Percentiles rank a stretch among this genome's conserved stretches.
phyloP scores from a whole-genome alignment of 2,329 filamentous ascomycete species.

The Aspergillus luchuensis region DNA sequence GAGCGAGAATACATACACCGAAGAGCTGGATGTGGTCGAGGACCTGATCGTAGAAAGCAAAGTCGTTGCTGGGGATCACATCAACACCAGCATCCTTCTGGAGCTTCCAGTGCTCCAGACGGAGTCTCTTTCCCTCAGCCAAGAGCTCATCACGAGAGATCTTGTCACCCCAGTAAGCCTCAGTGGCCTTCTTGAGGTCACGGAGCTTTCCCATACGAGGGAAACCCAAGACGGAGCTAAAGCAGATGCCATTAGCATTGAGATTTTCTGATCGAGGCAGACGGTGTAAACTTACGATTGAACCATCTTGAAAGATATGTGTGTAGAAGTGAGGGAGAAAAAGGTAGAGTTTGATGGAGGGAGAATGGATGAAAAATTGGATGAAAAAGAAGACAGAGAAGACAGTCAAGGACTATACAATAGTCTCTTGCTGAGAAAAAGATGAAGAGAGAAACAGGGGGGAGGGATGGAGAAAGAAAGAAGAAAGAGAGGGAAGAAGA shows the following conservation, averaged over 20 bases:
- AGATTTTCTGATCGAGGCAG: not conserved
- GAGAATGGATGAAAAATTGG: conserved; percentile 5
- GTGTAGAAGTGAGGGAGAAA: conserved; percentile 16
- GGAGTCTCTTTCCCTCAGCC: conserved; percentile 92
- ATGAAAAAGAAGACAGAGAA: conserved; percentile 7
- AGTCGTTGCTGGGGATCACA: conserved; percentile 98
- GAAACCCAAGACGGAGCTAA: conserved; percentile 85
- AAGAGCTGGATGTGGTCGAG: conserved; percentile 98
- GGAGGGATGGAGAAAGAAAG: conserved; percentile 26
- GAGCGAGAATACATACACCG: conserved; percentile 64
- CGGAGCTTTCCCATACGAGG: conserved; percentile 97
- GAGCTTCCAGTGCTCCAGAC: conserved; percentile 98
- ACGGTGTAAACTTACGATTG: conserved; percentile 53
- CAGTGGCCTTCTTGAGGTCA: conserved; percentile 99
- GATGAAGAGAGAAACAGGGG: conserved; percentile 26
- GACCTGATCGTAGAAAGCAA: conserved; percentile 97
- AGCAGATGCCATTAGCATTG: conserved; percentile 12
- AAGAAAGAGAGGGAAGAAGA: conserved; percentile 5
- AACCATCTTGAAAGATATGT: conserved; percentile 55
- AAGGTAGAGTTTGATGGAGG: conserved; percentile 9
- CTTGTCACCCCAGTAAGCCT: conserved; percentile 97
- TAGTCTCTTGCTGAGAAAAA: conserved; percentile 27
- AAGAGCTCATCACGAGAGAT: conserved; percentile 88
- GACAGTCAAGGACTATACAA: conserved; percentile 22
- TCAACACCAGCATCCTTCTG: conserved; percentile 98